Percentiles rank a stretch among this genome's conserved stretches.
phyloP scores from a whole-genome alignment of 2,329 filamentous ascomycete genomes.

The Coniochaeta sp. region DNA sequence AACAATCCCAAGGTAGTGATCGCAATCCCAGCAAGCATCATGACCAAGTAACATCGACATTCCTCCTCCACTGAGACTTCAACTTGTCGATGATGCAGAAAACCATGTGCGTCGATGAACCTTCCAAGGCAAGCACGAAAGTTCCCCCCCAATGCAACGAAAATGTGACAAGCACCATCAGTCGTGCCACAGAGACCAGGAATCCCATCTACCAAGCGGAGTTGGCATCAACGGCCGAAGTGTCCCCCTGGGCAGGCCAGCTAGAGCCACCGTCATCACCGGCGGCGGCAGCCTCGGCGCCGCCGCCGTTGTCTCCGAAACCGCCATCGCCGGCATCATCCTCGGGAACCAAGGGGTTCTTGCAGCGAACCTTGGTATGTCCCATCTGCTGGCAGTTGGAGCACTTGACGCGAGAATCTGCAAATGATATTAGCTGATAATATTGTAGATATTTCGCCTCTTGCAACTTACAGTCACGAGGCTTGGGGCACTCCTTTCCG shows the following conservation, averaged over 20 bases:
- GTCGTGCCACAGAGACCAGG: not conserved
- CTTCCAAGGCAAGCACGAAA: not conserved
- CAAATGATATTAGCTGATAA: slow-evolving; percentile 8
- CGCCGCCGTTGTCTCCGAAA: slow-evolving; percentile 6
- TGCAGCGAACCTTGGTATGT: slow-evolving; percentile 33
- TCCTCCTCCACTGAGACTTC: not conserved
- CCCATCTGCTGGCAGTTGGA: slow-evolving; percentile 45
- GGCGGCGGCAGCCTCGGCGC: slow-evolving; percentile 4
- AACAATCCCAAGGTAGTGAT: not conserved
- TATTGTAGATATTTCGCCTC: not conserved
- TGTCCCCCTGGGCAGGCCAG: not conserved
- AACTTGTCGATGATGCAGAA: not conserved
- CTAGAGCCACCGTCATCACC: not conserved
- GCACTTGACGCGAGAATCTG: slow-evolving; percentile 49
- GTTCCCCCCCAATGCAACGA: not conserved
- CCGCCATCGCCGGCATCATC: slow-evolving; percentile 10
- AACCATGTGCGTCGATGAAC: not conserved
- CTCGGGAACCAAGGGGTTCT: slow-evolving; percentile 20
- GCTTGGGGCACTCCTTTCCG: slow-evolving; percentile 44
- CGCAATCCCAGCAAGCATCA: not conserved
- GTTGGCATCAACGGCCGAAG: not conserved
- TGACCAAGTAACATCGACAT: not conserved
- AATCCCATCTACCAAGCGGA: not conserved
- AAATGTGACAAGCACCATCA: not conserved
- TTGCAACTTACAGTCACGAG: slow-evolving; percentile 39